phyloP scores from a whole-genome alignment of 2,329 filamentous ascomycete genomes.

The Fusarium nelsonii region DNA sequence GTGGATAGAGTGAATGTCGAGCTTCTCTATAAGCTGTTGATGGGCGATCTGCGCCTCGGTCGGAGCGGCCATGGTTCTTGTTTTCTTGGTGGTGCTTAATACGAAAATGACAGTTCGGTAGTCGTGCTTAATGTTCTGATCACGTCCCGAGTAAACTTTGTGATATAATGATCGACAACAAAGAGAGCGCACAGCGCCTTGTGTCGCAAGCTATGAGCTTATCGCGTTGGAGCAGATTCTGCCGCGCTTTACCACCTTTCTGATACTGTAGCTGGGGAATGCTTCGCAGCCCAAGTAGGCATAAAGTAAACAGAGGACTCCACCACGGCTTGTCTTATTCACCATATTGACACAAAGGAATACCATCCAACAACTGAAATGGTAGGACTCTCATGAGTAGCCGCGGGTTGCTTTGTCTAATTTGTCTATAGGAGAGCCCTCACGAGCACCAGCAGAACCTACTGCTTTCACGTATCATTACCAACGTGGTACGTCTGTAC shows the following conservation, averaged over 20 bases:
- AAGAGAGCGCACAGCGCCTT: not conserved
- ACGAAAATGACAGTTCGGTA: not conserved
- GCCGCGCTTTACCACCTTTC: conserved; percentile 52
- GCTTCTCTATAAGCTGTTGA: conserved; percentile 85
- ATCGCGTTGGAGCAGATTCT: conserved; percentile 46
- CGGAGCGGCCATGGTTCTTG: conserved; percentile 68
- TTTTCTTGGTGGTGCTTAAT: conserved; percentile 23
- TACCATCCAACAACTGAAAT: conserved; percentile 11
- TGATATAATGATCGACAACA: conserved; percentile 1
- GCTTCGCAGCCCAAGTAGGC: not conserved
- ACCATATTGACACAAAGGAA: not conserved
- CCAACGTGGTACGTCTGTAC: conserved; percentile 84
- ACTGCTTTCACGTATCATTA: conserved; percentile 93
- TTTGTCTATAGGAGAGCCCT: conserved; percentile 78
- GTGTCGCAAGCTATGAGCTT: conserved; percentile 25
- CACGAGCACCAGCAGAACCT: conserved; percentile 98
- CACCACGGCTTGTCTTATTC: conserved; percentile 6
- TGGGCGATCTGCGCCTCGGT: conserved; percentile 83
- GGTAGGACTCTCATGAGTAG: conserved; percentile 7
- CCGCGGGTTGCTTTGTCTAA: not conserved
- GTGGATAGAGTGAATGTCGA: conserved; percentile 88
- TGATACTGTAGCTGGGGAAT: conserved; percentile 10
- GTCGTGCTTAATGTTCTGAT: not conserved
- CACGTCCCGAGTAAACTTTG: not conserved
- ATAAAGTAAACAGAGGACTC: conserved; percentile 43